These are phyloP conservation scores for Cichorium intybus DNA, from an alignment of 140 eudicot species.

Conservation along the genomic window DNA sequence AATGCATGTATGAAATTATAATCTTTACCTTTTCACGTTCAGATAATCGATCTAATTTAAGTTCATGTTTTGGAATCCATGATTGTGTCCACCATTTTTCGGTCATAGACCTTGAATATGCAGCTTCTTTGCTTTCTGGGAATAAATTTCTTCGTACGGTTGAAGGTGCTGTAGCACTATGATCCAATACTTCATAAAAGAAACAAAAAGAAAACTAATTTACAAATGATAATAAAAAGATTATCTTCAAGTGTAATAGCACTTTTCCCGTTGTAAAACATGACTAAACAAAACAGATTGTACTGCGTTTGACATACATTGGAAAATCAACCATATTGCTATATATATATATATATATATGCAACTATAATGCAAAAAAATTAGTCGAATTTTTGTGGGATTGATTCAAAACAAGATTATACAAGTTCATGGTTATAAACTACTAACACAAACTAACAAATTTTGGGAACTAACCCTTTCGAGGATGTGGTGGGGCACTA, in stretches of 20 bases:
- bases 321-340: not conserved
- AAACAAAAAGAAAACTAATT: not conserved
- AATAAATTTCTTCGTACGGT: slow-evolving; percentile 49
- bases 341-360: not conserved
- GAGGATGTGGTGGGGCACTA: slow-evolving; percentile 46
- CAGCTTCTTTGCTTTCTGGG: slow-evolving; percentile 45
- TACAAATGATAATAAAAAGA: not conserved
- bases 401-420: not conserved
- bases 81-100: slow-evolving; percentile 58
- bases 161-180: slow-evolving; percentile 65
- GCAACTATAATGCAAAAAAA: not conserved
- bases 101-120: slow-evolving; percentile 67
- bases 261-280: not conserved
- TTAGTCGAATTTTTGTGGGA: not conserved
- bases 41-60: slow-evolving; percentile 68
- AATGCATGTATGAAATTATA: too few species aligned
- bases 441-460: not conserved
- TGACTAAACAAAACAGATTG: not conserved
- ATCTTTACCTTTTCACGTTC: slow-evolving; percentile 77
- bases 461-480: slow-evolving; percentile 45
- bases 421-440: slow-evolving; percentile 1
- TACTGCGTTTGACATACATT: not conserved
- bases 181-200: slow-evolving; percentile 58
- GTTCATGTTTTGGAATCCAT: slow-evolving; percentile 58
- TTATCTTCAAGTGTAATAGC: not conserved